Percentiles rank a stretch among this genome's conserved stretches.
Conservation (phyloP, 345 rosid species). For the Cardamine resedifolia region DNA sequence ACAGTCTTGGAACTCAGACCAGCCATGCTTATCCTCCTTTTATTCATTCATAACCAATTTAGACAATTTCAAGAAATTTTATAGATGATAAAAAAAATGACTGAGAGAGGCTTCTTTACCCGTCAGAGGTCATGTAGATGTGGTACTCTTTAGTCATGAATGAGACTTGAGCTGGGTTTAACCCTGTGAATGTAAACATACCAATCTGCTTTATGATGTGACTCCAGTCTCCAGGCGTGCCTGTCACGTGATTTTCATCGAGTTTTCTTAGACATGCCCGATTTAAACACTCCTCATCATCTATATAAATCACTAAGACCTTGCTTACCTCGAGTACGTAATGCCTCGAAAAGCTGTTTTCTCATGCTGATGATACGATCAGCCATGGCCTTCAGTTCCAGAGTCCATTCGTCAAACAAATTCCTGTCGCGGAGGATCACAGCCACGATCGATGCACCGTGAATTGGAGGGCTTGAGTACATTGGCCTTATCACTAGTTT, state of each 20-base stretch:
- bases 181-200: conserved; percentile 77
- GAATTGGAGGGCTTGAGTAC: conserved; percentile 92
- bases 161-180: conserved; percentile 61
- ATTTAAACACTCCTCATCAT: neutral
- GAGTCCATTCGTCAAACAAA: conserved; percentile 69
- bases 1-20: conserved; percentile 71
- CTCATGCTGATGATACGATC: conserved; percentile 82
- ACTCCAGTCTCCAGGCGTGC: conserved; percentile 81
- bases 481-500: conserved; percentile 89
- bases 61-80: conserved; percentile 8
- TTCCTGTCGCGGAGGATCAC: conserved; percentile 64
- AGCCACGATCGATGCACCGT: conserved; percentile 88
- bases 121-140: conserved; percentile 75
- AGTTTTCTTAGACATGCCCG: neutral
- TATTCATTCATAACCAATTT: neutral
- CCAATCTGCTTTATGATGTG: conserved; percentile 79
- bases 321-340: conserved; percentile 56
- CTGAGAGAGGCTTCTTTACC: conserved; percentile 48
- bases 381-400: conserved; percentile 80
- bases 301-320: neutral
- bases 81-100: too few relatives aligned
- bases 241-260: conserved; percentile 33
- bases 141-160: conserved; percentile 70
- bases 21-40: conserved; percentile 83
- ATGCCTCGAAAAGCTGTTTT: conserved; percentile 66